Evolutionary conservation across 495 filamentous ascomycete species (phyloP).

Genomic region (Podospora comata): DNA sequence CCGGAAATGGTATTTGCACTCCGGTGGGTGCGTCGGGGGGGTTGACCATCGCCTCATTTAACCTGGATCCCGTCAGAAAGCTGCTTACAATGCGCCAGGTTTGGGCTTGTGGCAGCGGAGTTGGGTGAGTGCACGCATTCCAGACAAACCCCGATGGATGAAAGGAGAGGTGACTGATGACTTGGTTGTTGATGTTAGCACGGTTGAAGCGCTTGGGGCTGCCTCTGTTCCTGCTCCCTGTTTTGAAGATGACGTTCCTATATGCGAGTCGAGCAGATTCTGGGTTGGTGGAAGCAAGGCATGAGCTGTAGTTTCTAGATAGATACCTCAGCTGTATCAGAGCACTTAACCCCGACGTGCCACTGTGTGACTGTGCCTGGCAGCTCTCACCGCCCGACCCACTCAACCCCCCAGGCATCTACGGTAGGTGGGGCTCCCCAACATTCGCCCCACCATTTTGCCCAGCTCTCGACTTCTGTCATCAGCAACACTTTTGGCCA

Average conservation of each 20-base stretch:
- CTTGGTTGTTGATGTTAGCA: neutral
- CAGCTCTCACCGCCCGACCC: neutral
- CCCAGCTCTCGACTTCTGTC: neutral
- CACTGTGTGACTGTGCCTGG: too few species aligned
- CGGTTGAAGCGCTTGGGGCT: neutral
- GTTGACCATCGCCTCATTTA: neutral
- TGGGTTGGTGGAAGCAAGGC: conserved; percentile 2
- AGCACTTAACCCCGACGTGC: neutral
- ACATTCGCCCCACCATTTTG: neutral
- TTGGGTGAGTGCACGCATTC: neutral
- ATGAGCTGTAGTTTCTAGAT: neutral
- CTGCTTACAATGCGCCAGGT: neutral
- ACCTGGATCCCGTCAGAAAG: neutral
- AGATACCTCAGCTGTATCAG: neutral
- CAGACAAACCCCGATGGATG: too few species aligned
- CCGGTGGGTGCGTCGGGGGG: neutral
- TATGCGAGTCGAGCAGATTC: neutral
- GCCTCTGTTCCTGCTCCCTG: neutral
- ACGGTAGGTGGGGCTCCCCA: neutral
- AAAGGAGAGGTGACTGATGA: too few species aligned
- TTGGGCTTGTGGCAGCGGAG: neutral
- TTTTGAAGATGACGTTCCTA: neutral
- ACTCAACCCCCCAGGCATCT: neutral
- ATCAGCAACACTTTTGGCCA: neutral
- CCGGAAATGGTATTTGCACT: neutral